A percentile compares a stretch with the other conserved stretches of the same genome.
These are phyloP conservation scores for Maudiozyma serrabonitensis DNA, from an alignment of 805 yeast genomes.

Conservation along the genomic window DNA sequence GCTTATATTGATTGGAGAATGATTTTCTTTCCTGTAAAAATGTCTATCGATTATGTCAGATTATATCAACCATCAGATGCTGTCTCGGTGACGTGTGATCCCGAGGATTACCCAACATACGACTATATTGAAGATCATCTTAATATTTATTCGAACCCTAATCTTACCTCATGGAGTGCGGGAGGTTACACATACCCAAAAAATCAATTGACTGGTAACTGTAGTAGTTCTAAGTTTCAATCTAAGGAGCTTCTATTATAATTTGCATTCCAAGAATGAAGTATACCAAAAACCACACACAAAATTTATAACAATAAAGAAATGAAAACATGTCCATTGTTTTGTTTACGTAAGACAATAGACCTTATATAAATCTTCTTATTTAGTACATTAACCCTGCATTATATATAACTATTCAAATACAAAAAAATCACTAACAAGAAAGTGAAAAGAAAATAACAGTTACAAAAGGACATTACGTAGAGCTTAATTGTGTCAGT, in stretches of 20 bases:
- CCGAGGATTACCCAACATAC: slow-evolving; percentile 70
- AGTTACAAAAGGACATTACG: no score
- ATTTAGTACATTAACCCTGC: not conserved
- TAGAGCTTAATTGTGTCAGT: no score
- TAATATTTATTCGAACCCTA: slow-evolving; percentile 58
- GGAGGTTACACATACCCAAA: slow-evolving; percentile 71
- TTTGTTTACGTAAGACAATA: no score
- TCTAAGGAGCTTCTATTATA: not conserved
- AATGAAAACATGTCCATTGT: not conserved
- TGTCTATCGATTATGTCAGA: slow-evolving; percentile 79
- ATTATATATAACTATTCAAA: not conserved
- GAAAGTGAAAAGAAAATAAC: not conserved
- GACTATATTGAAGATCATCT: slow-evolving; percentile 69
- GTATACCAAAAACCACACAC: not conserved
- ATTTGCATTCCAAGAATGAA: not conserved
- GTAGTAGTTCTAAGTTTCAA: slow-evolving; percentile 27
- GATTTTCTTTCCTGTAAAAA: slow-evolving; percentile 62
- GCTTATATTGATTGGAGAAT: slow-evolving; percentile 86
- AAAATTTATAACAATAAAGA: not conserved
- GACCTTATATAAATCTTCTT: not conserved
- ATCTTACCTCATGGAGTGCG: slow-evolving; percentile 61
- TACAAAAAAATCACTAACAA: not conserved
- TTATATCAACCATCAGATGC: slow-evolving; percentile 72
- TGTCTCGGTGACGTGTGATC: slow-evolving; percentile 70
- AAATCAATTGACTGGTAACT: slow-evolving; percentile 46